These are phyloP conservation scores for Suillus hirtellus DNA, from an alignment of 768 basidiomycete species.

Conservation along the genomic window DNA sequence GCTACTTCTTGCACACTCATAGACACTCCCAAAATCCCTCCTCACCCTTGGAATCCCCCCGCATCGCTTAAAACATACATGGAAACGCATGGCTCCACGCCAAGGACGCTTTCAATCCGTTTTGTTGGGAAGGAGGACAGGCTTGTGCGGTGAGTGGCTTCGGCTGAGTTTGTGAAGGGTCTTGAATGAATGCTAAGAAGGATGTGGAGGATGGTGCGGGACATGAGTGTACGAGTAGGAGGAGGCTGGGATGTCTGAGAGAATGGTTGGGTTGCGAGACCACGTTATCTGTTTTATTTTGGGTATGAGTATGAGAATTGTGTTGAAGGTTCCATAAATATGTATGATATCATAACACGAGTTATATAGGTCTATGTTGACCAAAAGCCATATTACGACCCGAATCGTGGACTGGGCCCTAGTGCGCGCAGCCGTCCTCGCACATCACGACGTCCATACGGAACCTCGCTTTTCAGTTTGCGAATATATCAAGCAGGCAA, in stretches of 20 bases:
- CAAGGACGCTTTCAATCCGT: conserved; percentile 49
- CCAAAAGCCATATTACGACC: too few relatives aligned
- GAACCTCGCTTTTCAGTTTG: too few relatives aligned
- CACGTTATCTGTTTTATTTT: too few relatives aligned
- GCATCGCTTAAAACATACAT: conserved; percentile 50
- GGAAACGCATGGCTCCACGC: conserved; percentile 41
- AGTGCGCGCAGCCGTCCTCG: too few relatives aligned
- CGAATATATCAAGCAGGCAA: too few relatives aligned
- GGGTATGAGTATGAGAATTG: too few relatives aligned
- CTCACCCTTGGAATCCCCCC: conserved; percentile 49
- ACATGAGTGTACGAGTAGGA: conserved; percentile 58
- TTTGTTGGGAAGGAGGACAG: conserved; percentile 59
- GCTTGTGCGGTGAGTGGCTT: conserved; percentile 64
- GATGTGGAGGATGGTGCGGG: conserved; percentile 42
- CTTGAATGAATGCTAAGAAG: too few relatives aligned
- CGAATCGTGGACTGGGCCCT: too few relatives aligned
- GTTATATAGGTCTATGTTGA: too few relatives aligned
- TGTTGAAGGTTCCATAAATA: too few relatives aligned
- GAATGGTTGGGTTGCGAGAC: conserved; percentile 15
- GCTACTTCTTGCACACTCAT: not conserved
- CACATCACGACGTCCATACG: too few relatives aligned
- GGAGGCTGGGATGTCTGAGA: conserved; percentile 38
- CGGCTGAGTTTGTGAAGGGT: conserved; percentile 16
- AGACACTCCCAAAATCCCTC: conserved; percentile 39
- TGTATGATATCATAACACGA: too few relatives aligned